phyloP scores from a whole-genome alignment of 176 grass and related monocot species.

The Areca catechu region DNA sequence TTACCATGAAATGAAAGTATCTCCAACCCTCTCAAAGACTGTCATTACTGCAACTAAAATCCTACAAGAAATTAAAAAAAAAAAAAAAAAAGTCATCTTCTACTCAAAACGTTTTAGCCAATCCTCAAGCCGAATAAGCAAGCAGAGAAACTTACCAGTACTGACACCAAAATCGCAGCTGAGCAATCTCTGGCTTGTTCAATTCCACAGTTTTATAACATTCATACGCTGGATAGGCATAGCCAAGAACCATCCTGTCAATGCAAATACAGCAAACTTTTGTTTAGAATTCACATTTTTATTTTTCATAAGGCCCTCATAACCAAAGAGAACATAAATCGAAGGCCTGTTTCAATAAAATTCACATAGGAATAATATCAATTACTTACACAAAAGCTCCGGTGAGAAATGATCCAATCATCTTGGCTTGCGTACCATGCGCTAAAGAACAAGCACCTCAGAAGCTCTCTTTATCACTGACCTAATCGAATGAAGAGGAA shows the following conservation, averaged over 20 bases:
- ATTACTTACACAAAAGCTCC: constrained; percentile 50
- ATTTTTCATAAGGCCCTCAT: no score
- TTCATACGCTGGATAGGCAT: constrained; percentile 63
- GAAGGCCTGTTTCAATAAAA: no score
- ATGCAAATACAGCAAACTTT: not conserved
- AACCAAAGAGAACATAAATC: no score
- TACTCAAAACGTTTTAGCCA: no score
- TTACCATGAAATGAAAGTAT: constrained; percentile 51
- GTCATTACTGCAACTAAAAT: constrained; percentile 57
- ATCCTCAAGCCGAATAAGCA: not conserved
- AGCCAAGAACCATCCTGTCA: constrained; percentile 43
- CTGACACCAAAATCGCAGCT: constrained; percentile 70
- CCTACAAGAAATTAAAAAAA: constrained; percentile 25
- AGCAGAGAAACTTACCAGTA: constrained; percentile 44
- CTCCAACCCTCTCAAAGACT: constrained; percentile 33
- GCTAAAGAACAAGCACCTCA: no score
- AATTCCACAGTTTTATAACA: constrained; percentile 77
- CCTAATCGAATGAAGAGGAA: no score
- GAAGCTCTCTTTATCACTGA: no score
- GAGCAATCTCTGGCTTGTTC: constrained; percentile 39
- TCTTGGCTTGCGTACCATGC: constrained; percentile 10
- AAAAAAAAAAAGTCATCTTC: not conserved
- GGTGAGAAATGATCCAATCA: constrained; percentile 51
- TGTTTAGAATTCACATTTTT: not conserved
- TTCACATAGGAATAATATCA: no score